phyloP scores from a whole-genome alignment of 2,329 filamentous ascomycete genomes.

The Rhinocladiella similis region DNA sequence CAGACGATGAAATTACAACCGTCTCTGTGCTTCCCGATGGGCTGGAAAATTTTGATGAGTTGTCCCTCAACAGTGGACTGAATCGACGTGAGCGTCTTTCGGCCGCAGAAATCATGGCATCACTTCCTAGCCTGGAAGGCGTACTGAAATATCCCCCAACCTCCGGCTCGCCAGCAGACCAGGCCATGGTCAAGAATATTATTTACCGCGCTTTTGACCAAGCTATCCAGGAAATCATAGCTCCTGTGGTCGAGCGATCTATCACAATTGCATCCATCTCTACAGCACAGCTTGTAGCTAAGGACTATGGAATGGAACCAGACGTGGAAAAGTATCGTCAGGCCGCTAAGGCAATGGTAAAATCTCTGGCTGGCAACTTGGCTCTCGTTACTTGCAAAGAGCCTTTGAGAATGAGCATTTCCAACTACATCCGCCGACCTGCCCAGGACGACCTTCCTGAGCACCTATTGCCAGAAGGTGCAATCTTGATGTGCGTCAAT shows the following conservation, averaged over 20 bases:
- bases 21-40: constrained; percentile 68
- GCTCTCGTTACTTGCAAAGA: constrained; percentile 98
- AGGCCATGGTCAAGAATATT: constrained; percentile 67
- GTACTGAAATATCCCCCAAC: constrained; percentile 77
- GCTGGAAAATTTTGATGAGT: constrained; percentile 78
- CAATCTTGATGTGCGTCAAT: constrained; percentile 98
- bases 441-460: constrained; percentile 49
- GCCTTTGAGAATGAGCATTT: constrained; percentile 92
- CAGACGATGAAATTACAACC: constrained; percentile 47
- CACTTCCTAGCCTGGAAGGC: constrained; percentile 79
- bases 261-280: constrained; percentile 98
- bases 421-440: constrained; percentile 91
- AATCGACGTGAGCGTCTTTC: constrained; percentile 72
- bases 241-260: constrained; percentile 93
- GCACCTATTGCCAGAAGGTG: constrained; percentile 83
- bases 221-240: constrained; percentile 93
- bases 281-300: constrained; percentile 90
- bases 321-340: constrained; percentile 84
- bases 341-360: constrained; percentile 90
- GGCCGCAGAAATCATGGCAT: constrained; percentile 72
- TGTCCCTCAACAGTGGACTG: constrained; percentile 71
- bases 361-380: constrained; percentile 88
- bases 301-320: constrained; percentile 92
- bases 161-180: constrained; percentile 73
- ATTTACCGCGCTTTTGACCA: constrained; percentile 83